phyloP scores from a whole-genome alignment of 805 yeast species.

The Kregervanrija fluxuum region DNA sequence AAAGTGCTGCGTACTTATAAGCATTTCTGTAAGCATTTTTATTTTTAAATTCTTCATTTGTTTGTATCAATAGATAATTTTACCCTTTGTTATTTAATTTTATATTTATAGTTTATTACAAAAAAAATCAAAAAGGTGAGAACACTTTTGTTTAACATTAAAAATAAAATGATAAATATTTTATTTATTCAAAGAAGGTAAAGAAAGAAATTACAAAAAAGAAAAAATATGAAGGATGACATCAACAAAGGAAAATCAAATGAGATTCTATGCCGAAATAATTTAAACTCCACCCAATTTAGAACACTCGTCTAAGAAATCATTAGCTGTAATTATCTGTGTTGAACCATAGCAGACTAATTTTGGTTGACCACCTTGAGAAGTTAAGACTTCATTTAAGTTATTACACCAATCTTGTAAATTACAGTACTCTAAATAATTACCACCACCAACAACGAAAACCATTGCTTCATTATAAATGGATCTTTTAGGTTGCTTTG shows the following conservation, averaged over 20 bases:
- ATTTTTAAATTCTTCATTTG: neutral
- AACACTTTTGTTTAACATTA: neutral
- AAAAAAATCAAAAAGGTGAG: neutral
- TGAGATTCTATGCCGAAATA: neutral
- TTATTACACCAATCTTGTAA: conserved; percentile 73
- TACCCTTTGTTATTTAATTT: neutral
- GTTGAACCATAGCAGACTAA: conserved; percentile 84
- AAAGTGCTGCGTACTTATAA: conserved; percentile 27
- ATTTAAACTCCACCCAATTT: conserved; percentile 33
- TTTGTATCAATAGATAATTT: conserved; percentile 9
- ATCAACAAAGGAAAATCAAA: neutral
- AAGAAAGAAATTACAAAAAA: neutral
- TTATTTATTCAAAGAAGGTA: neutral
- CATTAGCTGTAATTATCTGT: conserved; percentile 59
- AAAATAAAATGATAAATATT: neutral
- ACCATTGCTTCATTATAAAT: conserved; percentile 76
- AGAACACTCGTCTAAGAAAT: conserved; percentile 61
- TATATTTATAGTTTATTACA: neutral
- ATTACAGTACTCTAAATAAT: conserved; percentile 88
- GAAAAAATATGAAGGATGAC: neutral
- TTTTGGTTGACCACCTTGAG: conserved; percentile 27
- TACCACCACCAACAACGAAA: conserved; percentile 96
- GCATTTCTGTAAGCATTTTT: neutral
- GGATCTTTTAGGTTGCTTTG: conserved; percentile 82
- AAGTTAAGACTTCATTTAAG: conserved; percentile 12